phyloP scores from a whole-genome alignment of 148 eudicot genomes.

The Talinum fruticosum region DNA sequence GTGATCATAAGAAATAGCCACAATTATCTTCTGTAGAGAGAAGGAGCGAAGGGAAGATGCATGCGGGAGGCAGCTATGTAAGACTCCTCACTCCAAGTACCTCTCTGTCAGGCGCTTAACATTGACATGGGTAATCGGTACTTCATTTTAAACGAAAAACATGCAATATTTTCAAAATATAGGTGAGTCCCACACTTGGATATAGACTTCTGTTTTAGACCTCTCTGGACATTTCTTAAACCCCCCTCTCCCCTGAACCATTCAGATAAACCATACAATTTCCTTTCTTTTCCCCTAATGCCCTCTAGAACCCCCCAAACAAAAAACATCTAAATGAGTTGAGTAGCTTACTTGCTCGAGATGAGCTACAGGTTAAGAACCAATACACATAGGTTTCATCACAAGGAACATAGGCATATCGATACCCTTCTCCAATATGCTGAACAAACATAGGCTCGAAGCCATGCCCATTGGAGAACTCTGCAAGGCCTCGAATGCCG shows the following conservation, averaged over 20 bases:
- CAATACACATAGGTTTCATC: slow-evolving; percentile 43
- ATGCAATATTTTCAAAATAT: no score
- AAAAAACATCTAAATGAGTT: neutral
- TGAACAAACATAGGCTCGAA: slow-evolving; percentile 26
- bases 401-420: slow-evolving; percentile 40
- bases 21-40: neutral
- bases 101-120: no score
- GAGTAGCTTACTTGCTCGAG: slow-evolving; percentile 25
- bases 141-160: no score
- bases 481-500: slow-evolving; percentile 47
- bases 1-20: neutral
- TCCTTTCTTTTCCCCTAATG: no score
- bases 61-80: no score
- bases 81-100: no score
- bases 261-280: neutral
- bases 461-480: slow-evolving; percentile 36
- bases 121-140: no score
- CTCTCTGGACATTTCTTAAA: neutral
- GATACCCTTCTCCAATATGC: slow-evolving; percentile 36
- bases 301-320: neutral
- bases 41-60: neutral
- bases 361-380: slow-evolving; percentile 40
- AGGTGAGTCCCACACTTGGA: neutral
- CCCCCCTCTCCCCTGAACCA: neutral
- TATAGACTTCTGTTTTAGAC: no score